Percentiles rank a stretch among this genome's conserved stretches.
Conservation (phyloP, 2,329 filamentous ascomycete species). For the Arachnomyces sp. region DNA sequence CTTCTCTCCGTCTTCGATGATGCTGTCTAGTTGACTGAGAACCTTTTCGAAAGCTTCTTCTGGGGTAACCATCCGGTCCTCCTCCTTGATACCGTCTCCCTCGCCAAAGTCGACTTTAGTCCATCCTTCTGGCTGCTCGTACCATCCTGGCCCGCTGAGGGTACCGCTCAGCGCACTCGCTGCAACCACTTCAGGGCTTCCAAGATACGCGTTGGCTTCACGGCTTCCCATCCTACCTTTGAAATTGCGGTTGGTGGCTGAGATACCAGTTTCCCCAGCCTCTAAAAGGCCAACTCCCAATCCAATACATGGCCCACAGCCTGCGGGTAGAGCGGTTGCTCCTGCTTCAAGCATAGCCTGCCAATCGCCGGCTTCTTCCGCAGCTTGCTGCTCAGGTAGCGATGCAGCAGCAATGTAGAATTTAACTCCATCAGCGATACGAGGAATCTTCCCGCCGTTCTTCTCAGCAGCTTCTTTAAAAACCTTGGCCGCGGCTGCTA, state of each 20-base stretch:
- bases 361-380: slow-evolving; percentile 80
- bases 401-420: slow-evolving; percentile 91
- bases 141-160: slow-evolving; percentile 62
- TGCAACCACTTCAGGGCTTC: slow-evolving; percentile 83
- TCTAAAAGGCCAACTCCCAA: slow-evolving; percentile 72
- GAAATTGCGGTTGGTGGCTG: slow-evolving; percentile 79
- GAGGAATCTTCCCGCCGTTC: slow-evolving; percentile 54
- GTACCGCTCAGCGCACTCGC: slow-evolving; percentile 63
- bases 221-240: slow-evolving; percentile 81
- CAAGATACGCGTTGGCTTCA: slow-evolving; percentile 75
- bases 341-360: slow-evolving; percentile 71
- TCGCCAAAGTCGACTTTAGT: slow-evolving; percentile 56
- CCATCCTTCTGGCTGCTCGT: slow-evolving; percentile 62
- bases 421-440: slow-evolving; percentile 65
- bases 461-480: slow-evolving; percentile 65
- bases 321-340: slow-evolving; percentile 60
- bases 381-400: slow-evolving; percentile 61
- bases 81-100: slow-evolving; percentile 57
- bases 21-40: slow-evolving; percentile 57
- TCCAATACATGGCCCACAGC: slow-evolving; percentile 81
- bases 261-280: slow-evolving; percentile 77
- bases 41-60: slow-evolving; percentile 65
- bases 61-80: slow-evolving; percentile 57
- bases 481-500: slow-evolving; percentile 72
- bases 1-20: slow-evolving; percentile 49